Base-by-base conservation (phyloP, 768 basidiomycete species). In the Rhodosporidiobolus sp. region DNA sequence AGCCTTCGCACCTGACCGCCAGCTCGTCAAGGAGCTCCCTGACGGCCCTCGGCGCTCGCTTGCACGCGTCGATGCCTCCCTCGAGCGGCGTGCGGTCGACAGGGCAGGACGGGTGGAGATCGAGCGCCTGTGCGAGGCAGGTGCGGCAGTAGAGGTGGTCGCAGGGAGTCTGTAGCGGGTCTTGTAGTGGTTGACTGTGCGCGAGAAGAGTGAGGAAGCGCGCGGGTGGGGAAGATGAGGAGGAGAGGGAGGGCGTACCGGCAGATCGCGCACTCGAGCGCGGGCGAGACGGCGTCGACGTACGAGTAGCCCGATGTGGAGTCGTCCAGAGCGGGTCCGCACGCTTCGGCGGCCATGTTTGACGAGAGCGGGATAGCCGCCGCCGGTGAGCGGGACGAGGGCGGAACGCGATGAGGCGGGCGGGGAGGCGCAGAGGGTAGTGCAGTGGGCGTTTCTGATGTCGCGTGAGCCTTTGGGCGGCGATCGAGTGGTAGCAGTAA, bases 211-310 rank as follows among this genome's bases (percentile, higher is more conserved):
- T 63, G 17, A 57, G 67, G 4, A 5, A 17, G 26, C 32, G 17
- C 19, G 0, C 30, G 8, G 17, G n/a, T 4, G n/a, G 12, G 43
- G 7, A 61, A 16, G 38, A n/a, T 22, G 54, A 43, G 38, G 38
- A 43, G 24, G 52, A 35, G n/a, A 49, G 16, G 50, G 9, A 32
- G 59, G 0, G 32, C 67, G 64, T 7, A 61, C 67, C 72, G 63
- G 56, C 72, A 69, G 46, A 65, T 69, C 28, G 67, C 59, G 22
- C 72, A 73, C 12, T 65, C 63, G 34, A 73, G 63, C 34, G 67
- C 59, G 14, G 54, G n/a, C 4, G 65, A 58, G 20, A 71, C 64
- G 24, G 48, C 24, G 19, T 49, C 32, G 14, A 19, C 14, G 56
- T 43, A 43, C 38, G 38, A 43, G 38, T 43, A 43, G 38, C 38